Conservation (phyloP, 1,284 basidiomycete species). For the Moesziomyces globuligerus region DNA sequence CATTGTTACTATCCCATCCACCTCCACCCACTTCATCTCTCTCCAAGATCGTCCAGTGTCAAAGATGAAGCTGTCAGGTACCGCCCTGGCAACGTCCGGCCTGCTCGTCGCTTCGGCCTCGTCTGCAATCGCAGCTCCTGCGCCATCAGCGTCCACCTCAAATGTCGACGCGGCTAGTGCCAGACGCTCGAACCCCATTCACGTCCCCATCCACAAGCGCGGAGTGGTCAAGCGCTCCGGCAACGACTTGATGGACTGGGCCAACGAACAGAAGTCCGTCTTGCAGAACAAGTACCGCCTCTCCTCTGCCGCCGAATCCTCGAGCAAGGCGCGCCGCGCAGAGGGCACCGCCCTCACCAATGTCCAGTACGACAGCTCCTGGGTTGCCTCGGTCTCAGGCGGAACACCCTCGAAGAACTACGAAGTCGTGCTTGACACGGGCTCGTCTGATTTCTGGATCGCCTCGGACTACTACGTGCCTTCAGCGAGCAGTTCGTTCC, state of each 20-base stretch:
- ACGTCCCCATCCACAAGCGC: slow-evolving; percentile 40
- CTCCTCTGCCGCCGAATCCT: slow-evolving; percentile 5
- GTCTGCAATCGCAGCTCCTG: slow-evolving; percentile 16
- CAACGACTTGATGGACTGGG: slow-evolving; percentile 48
- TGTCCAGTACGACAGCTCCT: slow-evolving; percentile 51
- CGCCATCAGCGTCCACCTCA: not conserved
- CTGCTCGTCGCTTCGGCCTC: slow-evolving; percentile 28
- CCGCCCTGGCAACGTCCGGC: slow-evolving; percentile 26
- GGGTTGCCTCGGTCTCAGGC: slow-evolving; percentile 40
- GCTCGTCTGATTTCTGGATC: slow-evolving; percentile 54
- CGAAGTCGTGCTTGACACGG: slow-evolving; percentile 56
- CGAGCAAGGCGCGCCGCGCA: slow-evolving; percentile 9
- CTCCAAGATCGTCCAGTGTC: not conserved
- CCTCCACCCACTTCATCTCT: not conserved
- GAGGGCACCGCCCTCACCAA: slow-evolving; percentile 36
- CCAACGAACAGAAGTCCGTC: slow-evolving; percentile 43
- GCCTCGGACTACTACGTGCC: slow-evolving; percentile 23
- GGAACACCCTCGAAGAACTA: slow-evolving; percentile 40
- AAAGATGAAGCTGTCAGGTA: slow-evolving; percentile 29
- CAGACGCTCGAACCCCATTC: slow-evolving; percentile 4
- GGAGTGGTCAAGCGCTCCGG: slow-evolving; percentile 21
- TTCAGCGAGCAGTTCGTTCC: slow-evolving; percentile 28
- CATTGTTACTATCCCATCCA: slow-evolving; percentile 16
- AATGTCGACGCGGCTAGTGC: not conserved
- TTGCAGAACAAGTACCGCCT: slow-evolving; percentile 53